A percentile compares a stretch with the other conserved stretches of the same genome.
Conservation (phyloP, 1,284 basidiomycete species). For the Moesziomyces antarcticus region DNA sequence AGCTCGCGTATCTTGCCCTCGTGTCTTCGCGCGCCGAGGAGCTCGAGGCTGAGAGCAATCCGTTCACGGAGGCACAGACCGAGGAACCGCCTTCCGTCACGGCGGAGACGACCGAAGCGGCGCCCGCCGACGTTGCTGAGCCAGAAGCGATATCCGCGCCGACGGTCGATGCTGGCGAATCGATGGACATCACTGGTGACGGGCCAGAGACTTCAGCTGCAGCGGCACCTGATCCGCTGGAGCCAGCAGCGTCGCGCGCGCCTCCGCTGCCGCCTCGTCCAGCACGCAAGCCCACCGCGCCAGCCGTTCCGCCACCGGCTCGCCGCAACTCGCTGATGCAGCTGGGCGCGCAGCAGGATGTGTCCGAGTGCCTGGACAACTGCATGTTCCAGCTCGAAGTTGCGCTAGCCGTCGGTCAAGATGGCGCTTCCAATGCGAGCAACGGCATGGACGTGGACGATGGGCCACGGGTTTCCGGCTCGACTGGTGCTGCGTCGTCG, state of each 20-base stretch:
- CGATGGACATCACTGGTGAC: slow-evolving; percentile 31
- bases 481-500: neutral
- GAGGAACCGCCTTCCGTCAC: neutral
- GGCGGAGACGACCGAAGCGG: too few relatives aligned
- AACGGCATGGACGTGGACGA: slow-evolving; percentile 38
- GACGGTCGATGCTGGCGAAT: neutral
- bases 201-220: neutral
- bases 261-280: slow-evolving; percentile 35
- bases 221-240: neutral
- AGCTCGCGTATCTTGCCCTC: slow-evolving; percentile 90
- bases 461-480: neutral
- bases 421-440: neutral
- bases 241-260: neutral
- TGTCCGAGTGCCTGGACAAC: slow-evolving; percentile 98
- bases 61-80: slow-evolving; percentile 3
- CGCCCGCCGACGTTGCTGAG: neutral
- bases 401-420: slow-evolving; percentile 75
- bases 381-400: slow-evolving; percentile 98
- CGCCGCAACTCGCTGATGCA: slow-evolving; percentile 60
- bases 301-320: slow-evolving; percentile 30
- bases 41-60: slow-evolving; percentile 26
- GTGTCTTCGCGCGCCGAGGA: slow-evolving; percentile 90
- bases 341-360: slow-evolving; percentile 93
- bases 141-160: neutral
- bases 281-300: slow-evolving; percentile 9